phyloP scores from a whole-genome alignment of 306 rosid species.

The Alnus rubra region DNA sequence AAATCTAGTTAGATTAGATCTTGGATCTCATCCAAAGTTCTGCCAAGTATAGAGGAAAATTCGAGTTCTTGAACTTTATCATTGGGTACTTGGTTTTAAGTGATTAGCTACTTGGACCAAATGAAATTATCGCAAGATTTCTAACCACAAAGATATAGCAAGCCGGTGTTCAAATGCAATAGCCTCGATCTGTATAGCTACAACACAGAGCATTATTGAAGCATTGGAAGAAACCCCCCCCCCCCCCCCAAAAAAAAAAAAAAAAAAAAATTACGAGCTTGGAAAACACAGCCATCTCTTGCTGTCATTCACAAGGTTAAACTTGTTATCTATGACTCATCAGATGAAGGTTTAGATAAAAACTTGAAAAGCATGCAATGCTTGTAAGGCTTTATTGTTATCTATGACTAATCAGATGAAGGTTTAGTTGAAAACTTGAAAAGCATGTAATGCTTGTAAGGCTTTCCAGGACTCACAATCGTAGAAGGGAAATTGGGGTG shows the following conservation, averaged over 20 bases:
- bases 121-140: not conserved
- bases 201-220: not conserved
- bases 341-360: too few species aligned
- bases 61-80: not conserved
- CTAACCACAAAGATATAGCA: not conserved
- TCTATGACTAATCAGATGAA: slow-evolving; percentile 21
- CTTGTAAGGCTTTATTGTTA: too few species aligned
- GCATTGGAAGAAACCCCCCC: not conserved
- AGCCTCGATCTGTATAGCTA: not conserved
- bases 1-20: not conserved
- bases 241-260: not conserved
- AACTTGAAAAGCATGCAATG: too few species aligned
- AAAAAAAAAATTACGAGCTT: slow-evolving; percentile 1
- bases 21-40: not conserved
- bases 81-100: not conserved
- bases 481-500: slow-evolving; percentile 79
- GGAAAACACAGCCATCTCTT: not conserved
- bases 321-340: too few species aligned
- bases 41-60: not conserved
- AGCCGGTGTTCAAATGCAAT: not conserved
- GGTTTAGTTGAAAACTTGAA: slow-evolving; percentile 51
- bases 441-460: slow-evolving; percentile 58
- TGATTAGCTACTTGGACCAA: not conserved
- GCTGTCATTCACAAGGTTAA: not conserved
- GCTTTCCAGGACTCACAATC: slow-evolving; percentile 55